phyloP scores from a whole-genome alignment of 345 rosid genomes.

The Stellera chamaejasme region DNA sequence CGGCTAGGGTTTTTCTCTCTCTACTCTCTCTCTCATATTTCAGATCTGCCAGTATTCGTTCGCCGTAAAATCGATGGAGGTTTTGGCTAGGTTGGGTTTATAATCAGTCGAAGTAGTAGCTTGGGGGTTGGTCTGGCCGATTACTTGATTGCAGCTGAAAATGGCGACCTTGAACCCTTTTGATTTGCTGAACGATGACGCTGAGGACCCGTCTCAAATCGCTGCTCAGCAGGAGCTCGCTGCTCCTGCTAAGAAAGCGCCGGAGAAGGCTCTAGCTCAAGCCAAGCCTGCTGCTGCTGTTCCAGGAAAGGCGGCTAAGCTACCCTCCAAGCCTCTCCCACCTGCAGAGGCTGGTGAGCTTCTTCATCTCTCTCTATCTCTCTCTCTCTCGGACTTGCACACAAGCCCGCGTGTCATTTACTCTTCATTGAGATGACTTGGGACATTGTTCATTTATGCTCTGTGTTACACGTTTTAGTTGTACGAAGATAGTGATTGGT shows the following conservation, averaged over 20 bases:
- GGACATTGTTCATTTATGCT: neutral
- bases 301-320: slow-evolving; percentile 46
- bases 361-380: neutral
- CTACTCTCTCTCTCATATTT: neutral
- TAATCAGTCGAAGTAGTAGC: slow-evolving; percentile 15
- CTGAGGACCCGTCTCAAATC: slow-evolving; percentile 58
- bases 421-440: too few relatives aligned
- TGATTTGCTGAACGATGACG: slow-evolving; percentile 68
- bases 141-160: slow-evolving; percentile 6
- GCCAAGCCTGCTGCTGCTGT: slow-evolving; percentile 12
- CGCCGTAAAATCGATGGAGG: slow-evolving; percentile 17
- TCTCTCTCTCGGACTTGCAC: neutral
- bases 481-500: too few relatives aligned
- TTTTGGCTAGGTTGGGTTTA: slow-evolving; percentile 18
- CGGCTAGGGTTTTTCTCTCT: slow-evolving; percentile 34
- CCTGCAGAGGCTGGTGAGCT: slow-evolving; percentile 75
- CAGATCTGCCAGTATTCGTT: neutral
- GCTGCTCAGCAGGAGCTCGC: slow-evolving; percentile 43
- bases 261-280: slow-evolving; percentile 14
- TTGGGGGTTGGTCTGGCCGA: neutral
- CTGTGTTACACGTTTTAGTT: neutral
- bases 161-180: slow-evolving; percentile 89
- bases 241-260: slow-evolving; percentile 20
- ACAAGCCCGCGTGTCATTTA: neutral
- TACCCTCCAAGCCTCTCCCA: slow-evolving; percentile 64